Percentiles rank a stretch among this genome's conserved stretches.
These are phyloP conservation scores for Arthonia radiata DNA, from an alignment of 495 filamentous ascomycete genomes.

Conservation along the genomic window DNA sequence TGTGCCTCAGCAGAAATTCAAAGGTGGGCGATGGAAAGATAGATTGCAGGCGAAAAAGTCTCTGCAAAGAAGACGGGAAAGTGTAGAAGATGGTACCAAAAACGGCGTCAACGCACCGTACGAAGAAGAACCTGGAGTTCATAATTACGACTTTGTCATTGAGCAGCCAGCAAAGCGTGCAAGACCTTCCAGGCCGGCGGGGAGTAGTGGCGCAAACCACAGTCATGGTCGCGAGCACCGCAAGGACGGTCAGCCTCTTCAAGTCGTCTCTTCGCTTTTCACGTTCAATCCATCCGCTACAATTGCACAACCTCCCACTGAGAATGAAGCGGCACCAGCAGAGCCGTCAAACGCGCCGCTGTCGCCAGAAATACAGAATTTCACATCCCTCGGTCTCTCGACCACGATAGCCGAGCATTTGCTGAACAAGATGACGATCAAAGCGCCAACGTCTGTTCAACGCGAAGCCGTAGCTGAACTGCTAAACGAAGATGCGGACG, in stretches of 20 bases:
- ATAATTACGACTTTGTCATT: too few species aligned
- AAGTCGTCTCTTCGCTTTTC: constrained; percentile 75
- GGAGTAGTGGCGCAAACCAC: too few species aligned
- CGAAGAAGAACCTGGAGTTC: constrained; percentile 1
- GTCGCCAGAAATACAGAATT: constrained; percentile 56
- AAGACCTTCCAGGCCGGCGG: too few species aligned
- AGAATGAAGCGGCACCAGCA: constrained; percentile 19
- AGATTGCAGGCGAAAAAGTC: constrained; percentile 57
- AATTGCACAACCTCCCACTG: constrained; percentile 20
- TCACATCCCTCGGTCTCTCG: constrained; percentile 60
- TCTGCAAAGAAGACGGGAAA: constrained; percentile 23
- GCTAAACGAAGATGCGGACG: constrained; percentile 62
- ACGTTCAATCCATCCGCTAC: constrained; percentile 55
- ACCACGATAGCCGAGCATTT: constrained; percentile 55
- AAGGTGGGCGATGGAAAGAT: constrained; percentile 80
- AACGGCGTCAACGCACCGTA: constrained; percentile 4
- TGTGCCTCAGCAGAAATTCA: constrained; percentile 38
- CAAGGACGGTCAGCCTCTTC: constrained; percentile 16
- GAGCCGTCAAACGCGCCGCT: constrained; percentile 89
- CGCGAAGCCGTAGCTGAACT: constrained; percentile 60
- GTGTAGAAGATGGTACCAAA: constrained; percentile 8
- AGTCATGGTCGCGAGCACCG: too few species aligned
- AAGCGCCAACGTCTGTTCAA: constrained; percentile 83
- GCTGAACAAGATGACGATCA: constrained; percentile 63
- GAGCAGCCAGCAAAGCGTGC: too few species aligned